Evolutionary conservation across 148 eudicot species (phyloP).

Genomic region (Agrostemma githago): DNA sequence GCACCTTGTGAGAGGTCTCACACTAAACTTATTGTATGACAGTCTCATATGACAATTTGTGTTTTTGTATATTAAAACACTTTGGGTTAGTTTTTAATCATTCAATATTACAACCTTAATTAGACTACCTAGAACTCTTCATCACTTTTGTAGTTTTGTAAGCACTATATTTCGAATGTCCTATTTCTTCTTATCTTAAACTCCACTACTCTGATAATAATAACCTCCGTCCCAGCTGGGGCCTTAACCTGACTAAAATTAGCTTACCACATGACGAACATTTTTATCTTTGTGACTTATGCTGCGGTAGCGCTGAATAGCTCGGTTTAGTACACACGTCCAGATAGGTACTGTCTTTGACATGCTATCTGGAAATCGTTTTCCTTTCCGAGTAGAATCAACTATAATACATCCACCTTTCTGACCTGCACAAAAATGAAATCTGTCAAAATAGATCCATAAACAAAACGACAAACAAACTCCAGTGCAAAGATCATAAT

Average conservation of each 20-base stretch:
- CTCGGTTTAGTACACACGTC: conserved; percentile 87
- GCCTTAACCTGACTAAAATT: not conserved
- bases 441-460: not conserved
- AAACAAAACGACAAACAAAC: not conserved
- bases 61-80: no score
- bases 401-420: conserved; percentile 85
- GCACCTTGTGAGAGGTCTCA: no score
- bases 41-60: no score
- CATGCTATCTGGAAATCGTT: conserved; percentile 99
- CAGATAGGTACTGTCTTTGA: conserved; percentile 94
- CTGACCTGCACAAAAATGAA: conserved; percentile 53
- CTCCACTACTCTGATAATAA: no score
- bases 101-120: no score
- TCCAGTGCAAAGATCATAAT: not conserved
- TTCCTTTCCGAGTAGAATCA: conserved; percentile 96
- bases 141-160: no score
- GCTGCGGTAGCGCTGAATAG: conserved; percentile 42
- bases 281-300: conserved; percentile 22
- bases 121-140: no score
- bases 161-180: no score
- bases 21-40: no score
- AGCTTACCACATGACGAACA: conserved; percentile 40
- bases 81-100: no score
- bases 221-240: no score
- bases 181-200: no score